Base-by-base conservation (phyloP, 495 filamentous ascomycete genomes). In the Penicillium argentinense region DNA sequence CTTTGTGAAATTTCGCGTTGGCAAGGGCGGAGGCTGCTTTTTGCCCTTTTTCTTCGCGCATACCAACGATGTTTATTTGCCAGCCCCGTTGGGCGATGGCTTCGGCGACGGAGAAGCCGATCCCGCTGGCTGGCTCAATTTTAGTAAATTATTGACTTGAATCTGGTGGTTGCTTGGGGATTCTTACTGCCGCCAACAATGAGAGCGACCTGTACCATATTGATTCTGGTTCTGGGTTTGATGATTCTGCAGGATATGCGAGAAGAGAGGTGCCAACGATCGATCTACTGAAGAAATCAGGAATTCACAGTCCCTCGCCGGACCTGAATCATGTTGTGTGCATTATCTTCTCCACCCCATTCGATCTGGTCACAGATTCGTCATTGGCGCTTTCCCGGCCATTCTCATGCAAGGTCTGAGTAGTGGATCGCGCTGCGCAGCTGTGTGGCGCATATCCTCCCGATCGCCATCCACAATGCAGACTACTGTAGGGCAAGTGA, bases 101-200 rank as follows among this genome's bases (percentile, higher is more conserved):
- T 41, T 52, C 30, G 13, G 59, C 56, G 14, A 60, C 56, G 5
- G 47, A 47, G 3, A 59, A 34, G 5, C 59, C 59, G 6, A 63
- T 63, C 1, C 59, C 53, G 23, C 56, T 63, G 2, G 59, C 59
- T 60, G 11, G 43, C 28, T 1, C 8, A 8, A 5, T 7, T 9
- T 36, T n/a, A 17, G 34, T 51, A 6, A 37, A 27, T 38, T 13
- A 9, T 30, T 27, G 6, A 21, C 18, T 21, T 17, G 19, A 17
- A 30, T 9, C 9, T 8, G 13, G 17, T 21, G 26, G 18, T 23
- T 1, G 7, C 25, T 22, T 9, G 18, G 4, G 3, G 5, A 0
- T 22, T 24, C 54, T 38, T 50, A 54, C 51, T 50, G 23, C 51
- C 51, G 7, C 51, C 51, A n/a, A 46, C 50, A 13, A 54, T 50